Evolutionary conservation across 2,329 filamentous ascomycete genomes (phyloP), one percentile per base, ranked within the genome.

Genomic region (Lasiodiplodia sp.): DNA sequence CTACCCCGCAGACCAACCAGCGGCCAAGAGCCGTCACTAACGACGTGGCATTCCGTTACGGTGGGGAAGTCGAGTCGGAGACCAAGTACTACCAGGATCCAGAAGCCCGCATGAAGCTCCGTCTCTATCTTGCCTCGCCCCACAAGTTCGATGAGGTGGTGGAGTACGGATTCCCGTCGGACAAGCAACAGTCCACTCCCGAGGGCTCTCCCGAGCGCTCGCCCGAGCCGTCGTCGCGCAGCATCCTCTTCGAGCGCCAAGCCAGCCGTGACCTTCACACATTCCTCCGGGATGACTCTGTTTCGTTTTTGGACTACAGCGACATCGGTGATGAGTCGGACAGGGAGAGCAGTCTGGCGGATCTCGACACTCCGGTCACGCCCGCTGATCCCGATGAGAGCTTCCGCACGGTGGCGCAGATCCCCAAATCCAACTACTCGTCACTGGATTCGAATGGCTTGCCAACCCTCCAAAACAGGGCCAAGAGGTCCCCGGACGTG

Each of bases 81-180:
- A 92, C 93, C 4, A 88, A 92, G 47, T 92, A 97, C 80, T 97
- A 97, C 75, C 92, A 93, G 77, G 94, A 97, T 73, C 93, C 94
- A 0, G 92, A 97, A 77, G 93, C 94, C 49, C 88, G 95, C 40
- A 85, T 93, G 73, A 97, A 96, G 80, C 84, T 98, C 23, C 90
- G 94, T 14, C 89, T 93, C 7, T 97, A 94, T 75, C 87, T 97
- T 23, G 92, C 92, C 8, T 97, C 94, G 1, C 92, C 94, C 0
- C 92, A 97, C 73, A 97, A 97, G 77, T 98, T 98, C 73, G 95
- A 98, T 77, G 95, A 98, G 80, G 94, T 93, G 1, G 88, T 98
- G 65, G 92, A 97, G 77, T 97, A 96, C 79, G 95, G 95, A 0
- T 98, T 97, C 74, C 93, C 94, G 0, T 89, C 90, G 0, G 83